These are phyloP conservation scores for Choanephora cucurbitarum DNA, from an alignment of 371 early-diverging fungal genomes.

Conservation along the genomic window DNA sequence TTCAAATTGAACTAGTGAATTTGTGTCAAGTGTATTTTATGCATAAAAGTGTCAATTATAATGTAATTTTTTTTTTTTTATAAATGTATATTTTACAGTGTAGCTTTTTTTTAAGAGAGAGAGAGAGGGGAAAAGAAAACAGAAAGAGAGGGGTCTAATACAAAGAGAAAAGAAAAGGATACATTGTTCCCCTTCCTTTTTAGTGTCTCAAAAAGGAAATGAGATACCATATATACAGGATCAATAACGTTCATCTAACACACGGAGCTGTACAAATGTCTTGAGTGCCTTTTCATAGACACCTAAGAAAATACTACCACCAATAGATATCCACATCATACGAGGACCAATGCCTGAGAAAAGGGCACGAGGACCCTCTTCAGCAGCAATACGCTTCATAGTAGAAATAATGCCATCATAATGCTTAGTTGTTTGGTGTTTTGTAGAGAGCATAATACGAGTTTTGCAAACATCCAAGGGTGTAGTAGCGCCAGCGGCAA, in stretches of 20 bases:
- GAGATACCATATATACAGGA: too few species aligned
- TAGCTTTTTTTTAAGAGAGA: neutral
- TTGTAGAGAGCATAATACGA: constrained; percentile 77
- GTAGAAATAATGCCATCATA: constrained; percentile 77
- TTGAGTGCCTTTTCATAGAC: constrained; percentile 85
- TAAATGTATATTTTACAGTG: neutral
- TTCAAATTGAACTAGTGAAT: too few species aligned
- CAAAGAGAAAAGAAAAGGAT: neutral
- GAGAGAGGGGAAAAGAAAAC: neutral
- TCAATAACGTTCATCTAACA: constrained; percentile 34
- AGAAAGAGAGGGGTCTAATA: constrained; percentile 4
- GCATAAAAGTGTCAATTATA: too few species aligned
- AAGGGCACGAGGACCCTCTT: constrained; percentile 81
- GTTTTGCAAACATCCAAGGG: constrained; percentile 95
- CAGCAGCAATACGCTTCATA: constrained; percentile 70
- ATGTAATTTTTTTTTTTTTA: constrained; percentile 6
- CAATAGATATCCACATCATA: constrained; percentile 93
- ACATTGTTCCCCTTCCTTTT: constrained; percentile 1
- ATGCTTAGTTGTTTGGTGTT: constrained; percentile 40
- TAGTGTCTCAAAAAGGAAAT: too few species aligned
- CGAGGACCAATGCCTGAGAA: constrained; percentile 92
- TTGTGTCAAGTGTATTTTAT: too few species aligned
- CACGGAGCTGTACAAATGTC: constrained; percentile 44
- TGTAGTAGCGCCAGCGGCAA: constrained; percentile 89
- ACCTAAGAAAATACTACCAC: constrained; percentile 95